These are phyloP conservation scores for Colletotrichum lindemuthianum DNA, from an alignment of 2,329 filamentous ascomycete genomes.

Conservation along the genomic window DNA sequence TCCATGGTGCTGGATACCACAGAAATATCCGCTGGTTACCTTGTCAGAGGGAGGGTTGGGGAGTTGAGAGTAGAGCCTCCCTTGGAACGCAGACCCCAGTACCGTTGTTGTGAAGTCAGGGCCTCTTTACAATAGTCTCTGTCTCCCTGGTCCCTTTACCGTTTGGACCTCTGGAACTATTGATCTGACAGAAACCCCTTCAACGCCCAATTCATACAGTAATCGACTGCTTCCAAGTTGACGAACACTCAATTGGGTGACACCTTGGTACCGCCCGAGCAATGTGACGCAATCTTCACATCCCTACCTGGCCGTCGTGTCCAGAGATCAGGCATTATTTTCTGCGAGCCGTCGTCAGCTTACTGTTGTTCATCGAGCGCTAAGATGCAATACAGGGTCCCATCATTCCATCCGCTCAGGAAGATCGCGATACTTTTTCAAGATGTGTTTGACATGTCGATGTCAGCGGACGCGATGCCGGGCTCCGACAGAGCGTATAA, in stretches of 20 bases:
- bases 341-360: background rate
- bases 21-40: background rate
- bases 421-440: background rate
- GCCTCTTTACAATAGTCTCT: conserved; percentile 8
- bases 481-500: too few species aligned
- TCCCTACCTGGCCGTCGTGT: background rate
- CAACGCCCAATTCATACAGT: background rate
- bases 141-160: conserved; percentile 29
- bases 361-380: conserved; percentile 12
- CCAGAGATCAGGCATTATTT: background rate
- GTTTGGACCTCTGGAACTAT: conserved; percentile 21
- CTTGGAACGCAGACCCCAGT: conserved; percentile 22
- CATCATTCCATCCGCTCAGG: conserved; percentile 16
- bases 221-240: background rate
- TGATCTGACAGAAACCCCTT: conserved; percentile 17
- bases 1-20: too few species aligned
- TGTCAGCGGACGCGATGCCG: too few species aligned
- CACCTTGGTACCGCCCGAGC: background rate
- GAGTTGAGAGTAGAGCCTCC: background rate
- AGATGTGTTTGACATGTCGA: too few species aligned
- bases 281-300: conserved; percentile 18
- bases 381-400: conserved; percentile 32
- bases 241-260: conserved; percentile 1
- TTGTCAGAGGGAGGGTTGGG: background rate
- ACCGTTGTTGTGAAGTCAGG: background rate